Evolutionary conservation across 2,329 filamentous ascomycete genomes (phyloP).

Genomic region (Leptographium radiaticola): DNA sequence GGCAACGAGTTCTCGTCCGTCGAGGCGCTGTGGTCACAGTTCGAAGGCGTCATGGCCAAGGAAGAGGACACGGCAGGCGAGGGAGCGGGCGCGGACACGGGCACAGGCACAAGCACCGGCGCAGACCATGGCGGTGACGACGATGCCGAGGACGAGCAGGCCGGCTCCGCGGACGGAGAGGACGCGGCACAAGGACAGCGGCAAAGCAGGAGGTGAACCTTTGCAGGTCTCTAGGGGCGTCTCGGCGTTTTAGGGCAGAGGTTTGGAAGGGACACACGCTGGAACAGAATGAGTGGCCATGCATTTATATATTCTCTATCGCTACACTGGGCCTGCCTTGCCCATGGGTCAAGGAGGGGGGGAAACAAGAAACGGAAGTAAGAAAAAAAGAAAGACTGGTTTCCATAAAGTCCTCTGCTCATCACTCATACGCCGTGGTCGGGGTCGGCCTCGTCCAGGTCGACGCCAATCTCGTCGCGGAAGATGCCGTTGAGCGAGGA

Average conservation of each 20-base stretch:
- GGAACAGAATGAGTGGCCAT: too few species aligned
- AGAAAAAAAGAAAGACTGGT: too few species aligned
- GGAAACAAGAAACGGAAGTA: too few species aligned
- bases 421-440: not conserved
- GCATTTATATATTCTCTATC: too few species aligned
- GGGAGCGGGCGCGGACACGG: not conserved
- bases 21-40: slow-evolving; percentile 92
- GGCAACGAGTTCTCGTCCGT: slow-evolving; percentile 97
- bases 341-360: too few species aligned
- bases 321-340: too few species aligned
- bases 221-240: too few species aligned
- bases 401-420: not conserved
- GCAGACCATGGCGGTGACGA: not conserved
- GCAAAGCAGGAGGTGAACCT: too few species aligned
- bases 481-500: slow-evolving; percentile 60
- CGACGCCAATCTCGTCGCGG: slow-evolving; percentile 61
- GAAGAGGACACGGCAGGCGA: slow-evolving; percentile 14
- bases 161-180: too few species aligned
- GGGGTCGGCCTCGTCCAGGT: slow-evolving; percentile 24
- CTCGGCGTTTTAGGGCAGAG: too few species aligned
- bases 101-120: not conserved
- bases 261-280: too few species aligned
- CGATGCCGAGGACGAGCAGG: not conserved
- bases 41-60: slow-evolving; percentile 89
- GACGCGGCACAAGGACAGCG: too few species aligned